A percentile compares a stretch with the other conserved stretches of the same genome.
These are phyloP conservation scores for Udeniomyces megalosporus DNA, from an alignment of 768 basidiomycete genomes.

Conservation along the genomic window DNA sequence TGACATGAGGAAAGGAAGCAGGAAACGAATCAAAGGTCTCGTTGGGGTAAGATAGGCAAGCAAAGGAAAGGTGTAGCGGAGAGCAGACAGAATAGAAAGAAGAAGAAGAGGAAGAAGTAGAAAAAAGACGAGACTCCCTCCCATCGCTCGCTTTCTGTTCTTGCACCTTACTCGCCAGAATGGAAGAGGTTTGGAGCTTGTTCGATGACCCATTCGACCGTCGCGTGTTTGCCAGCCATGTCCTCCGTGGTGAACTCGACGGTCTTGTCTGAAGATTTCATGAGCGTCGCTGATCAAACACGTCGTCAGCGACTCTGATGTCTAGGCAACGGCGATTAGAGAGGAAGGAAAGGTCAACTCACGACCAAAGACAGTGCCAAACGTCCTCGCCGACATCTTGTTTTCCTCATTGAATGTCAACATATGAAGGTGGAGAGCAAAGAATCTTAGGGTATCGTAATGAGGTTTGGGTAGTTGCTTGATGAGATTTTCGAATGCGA, in stretches of 20 bases:
- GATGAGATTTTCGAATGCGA: slow-evolving; percentile 50
- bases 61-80: too few species aligned
- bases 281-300: slow-evolving; percentile 56
- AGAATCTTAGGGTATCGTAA: slow-evolving; percentile 59
- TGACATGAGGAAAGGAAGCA: too few species aligned
- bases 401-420: slow-evolving; percentile 57
- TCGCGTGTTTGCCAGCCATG: slow-evolving; percentile 73
- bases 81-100: too few species aligned
- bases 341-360: too few species aligned
- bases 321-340: too few species aligned
- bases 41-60: too few species aligned
- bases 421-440: slow-evolving; percentile 81
- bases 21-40: too few species aligned
- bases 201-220: slow-evolving; percentile 88
- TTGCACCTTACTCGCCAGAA: neutral
- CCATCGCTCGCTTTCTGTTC: neutral
- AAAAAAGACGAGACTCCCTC: neutral
- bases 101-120: neutral
- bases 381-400: slow-evolving; percentile 83
- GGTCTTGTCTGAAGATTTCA: slow-evolving; percentile 69
- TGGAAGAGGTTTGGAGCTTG: slow-evolving; percentile 30
- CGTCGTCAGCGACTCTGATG: too few species aligned
- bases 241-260: slow-evolving; percentile 69
- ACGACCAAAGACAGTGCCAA: slow-evolving; percentile 98
- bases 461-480: slow-evolving; percentile 69